A percentile compares a stretch with the other conserved stretches of the same genome.
Conservation (phyloP, 768 basidiomycete genomes). For the Kwoniella pini region DNA sequence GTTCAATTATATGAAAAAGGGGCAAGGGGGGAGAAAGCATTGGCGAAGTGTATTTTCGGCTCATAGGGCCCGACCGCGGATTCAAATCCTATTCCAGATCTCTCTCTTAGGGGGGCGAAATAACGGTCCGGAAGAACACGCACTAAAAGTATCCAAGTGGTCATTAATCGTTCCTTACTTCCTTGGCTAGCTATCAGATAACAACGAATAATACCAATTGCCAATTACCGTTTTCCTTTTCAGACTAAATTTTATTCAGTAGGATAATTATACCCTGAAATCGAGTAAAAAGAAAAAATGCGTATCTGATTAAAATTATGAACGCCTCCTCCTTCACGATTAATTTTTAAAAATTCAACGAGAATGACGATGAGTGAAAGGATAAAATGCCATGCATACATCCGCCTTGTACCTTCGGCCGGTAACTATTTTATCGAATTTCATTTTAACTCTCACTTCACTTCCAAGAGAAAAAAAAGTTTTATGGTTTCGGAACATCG, state of each 20-base stretch:
- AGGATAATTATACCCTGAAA: not conserved
- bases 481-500: too few relatives aligned
- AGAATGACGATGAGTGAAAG: not conserved
- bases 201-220: not conserved
- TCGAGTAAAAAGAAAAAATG: not conserved
- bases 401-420: not conserved
- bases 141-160: not conserved
- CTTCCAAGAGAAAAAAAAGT: too few relatives aligned
- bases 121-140: not conserved
- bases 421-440: not conserved
- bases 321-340: conserved; percentile 1
- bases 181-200: not conserved
- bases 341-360: too few relatives aligned
- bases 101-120: not conserved
- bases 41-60: not conserved
- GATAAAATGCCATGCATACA: too few relatives aligned
- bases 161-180: too few relatives aligned
- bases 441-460: too few relatives aligned
- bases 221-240: too few relatives aligned
- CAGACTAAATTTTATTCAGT: not conserved
- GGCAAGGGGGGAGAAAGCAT: not conserved
- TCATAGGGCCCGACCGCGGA: not conserved
- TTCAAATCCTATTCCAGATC: not conserved
- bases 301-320: not conserved
- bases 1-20: not conserved